phyloP scores from a whole-genome alignment of 139 green algal species.

The Chlamydomonas schloesseri region DNA sequence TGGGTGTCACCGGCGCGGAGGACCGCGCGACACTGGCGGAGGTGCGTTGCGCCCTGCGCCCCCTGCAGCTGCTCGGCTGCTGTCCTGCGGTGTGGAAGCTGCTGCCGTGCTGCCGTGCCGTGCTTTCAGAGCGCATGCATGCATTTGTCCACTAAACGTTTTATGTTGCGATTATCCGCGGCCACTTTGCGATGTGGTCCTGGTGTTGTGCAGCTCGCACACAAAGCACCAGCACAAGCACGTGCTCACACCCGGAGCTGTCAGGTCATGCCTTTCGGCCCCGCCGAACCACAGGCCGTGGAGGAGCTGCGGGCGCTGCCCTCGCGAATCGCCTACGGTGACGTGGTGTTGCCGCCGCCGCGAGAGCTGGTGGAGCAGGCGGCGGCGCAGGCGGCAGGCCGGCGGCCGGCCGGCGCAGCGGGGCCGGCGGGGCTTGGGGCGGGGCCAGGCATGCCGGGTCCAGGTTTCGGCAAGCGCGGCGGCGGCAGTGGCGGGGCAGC shows the following conservation, averaged over 20 bases:
- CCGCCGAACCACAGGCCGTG: constrained; percentile 12
- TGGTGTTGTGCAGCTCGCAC: no score
- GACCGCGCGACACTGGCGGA: neutral
- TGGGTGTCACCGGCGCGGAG: neutral
- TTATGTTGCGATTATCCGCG: no score
- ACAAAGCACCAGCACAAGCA: no score
- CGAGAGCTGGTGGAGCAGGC: neutral
- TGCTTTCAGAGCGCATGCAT: no score
- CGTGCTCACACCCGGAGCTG: no score
- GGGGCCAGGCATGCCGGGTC: neutral
- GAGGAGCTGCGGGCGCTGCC: neutral
- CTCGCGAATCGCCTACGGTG: constrained; percentile 18
- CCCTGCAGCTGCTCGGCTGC: no score
- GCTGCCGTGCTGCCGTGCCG: no score
- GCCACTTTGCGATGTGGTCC: no score
- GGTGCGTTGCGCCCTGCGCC: neutral
- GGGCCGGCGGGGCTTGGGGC: neutral
- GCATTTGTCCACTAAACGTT: no score
- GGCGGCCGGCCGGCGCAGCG: neutral
- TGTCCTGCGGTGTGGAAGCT: no score
- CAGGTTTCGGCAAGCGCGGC: neutral
- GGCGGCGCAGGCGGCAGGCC: neutral
- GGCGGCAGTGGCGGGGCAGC: neutral
- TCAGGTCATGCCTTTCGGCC: no score
- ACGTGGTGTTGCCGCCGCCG: constrained; percentile 27